Conservation (phyloP, 805 yeast species). For the Hanseniaspora mollemarum region DNA sequence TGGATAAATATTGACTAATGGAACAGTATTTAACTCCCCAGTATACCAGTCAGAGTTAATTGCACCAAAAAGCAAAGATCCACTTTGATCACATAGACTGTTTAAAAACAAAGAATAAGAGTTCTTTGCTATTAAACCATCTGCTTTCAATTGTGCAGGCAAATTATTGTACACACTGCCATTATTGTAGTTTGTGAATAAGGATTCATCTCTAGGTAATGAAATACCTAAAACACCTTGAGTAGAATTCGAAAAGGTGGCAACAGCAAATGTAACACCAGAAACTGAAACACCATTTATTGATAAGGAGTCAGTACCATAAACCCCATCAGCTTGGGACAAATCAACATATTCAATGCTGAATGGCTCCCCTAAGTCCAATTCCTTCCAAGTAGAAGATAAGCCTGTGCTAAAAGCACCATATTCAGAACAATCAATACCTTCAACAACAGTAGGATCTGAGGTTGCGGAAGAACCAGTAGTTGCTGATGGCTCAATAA, state of each 20-base stretch:
- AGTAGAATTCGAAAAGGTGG: constrained; percentile 29
- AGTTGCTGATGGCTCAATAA: constrained; percentile 2
- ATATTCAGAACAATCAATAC: constrained; percentile 28
- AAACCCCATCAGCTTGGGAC: constrained; percentile 38
- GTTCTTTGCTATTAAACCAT: constrained; percentile 41
- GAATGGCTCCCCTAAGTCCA: constrained; percentile 29
- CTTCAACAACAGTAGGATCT: background rate
- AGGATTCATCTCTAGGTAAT: constrained; percentile 49
- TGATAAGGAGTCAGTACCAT: constrained; percentile 35
- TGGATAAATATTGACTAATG: constrained; percentile 22
- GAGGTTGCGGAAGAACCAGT: constrained; percentile 4
- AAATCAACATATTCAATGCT: constrained; percentile 43
- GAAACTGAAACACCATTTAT: constrained; percentile 27
- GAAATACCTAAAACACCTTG: constrained; percentile 43
- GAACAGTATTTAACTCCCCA: constrained; percentile 29
- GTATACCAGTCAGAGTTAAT: constrained; percentile 33
- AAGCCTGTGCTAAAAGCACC: constrained; percentile 32
- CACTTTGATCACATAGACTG: constrained; percentile 32
- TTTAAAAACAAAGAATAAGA: constrained; percentile 52
- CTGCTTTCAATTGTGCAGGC: constrained; percentile 43
- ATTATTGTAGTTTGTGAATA: constrained; percentile 18
- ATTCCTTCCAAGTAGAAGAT: constrained; percentile 30
- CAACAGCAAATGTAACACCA: constrained; percentile 28
- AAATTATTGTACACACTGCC: constrained; percentile 43
- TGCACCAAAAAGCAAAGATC: constrained; percentile 37